phyloP scores from a whole-genome alignment of 108 stramenopile species.

The Nannochloropsis granulata region DNA sequence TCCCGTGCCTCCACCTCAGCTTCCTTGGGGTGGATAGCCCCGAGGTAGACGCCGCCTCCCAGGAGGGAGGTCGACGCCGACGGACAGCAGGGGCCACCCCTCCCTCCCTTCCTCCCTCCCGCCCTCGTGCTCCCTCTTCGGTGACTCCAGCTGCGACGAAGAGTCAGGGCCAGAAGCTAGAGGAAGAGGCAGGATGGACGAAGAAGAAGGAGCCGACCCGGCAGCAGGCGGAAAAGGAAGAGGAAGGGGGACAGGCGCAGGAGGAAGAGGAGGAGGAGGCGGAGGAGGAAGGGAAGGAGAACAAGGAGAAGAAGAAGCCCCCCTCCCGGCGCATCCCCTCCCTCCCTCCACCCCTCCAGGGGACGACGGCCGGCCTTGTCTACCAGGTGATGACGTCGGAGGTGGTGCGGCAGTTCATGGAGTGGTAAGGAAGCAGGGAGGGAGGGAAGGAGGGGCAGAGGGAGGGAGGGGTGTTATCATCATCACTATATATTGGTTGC shows the following conservation, averaged over 20 bases:
- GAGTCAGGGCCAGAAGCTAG: neutral
- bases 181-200: neutral
- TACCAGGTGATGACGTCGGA: neutral
- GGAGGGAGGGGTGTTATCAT: neutral
- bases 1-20: neutral
- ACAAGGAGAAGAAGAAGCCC: neutral
- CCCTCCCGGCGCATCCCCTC: too few species aligned
- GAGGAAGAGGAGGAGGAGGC: neutral
- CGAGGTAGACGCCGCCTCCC: neutral
- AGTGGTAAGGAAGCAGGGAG: neutral
- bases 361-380: too few species aligned
- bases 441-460: neutral
- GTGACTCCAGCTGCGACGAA: neutral
- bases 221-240: neutral
- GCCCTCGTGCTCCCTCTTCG: neutral
- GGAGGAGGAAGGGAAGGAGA: neutral
- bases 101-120: neutral
- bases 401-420: neutral
- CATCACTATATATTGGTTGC: neutral
- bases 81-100: neutral
- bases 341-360: too few species aligned
- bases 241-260: neutral
- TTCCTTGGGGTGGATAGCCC: neutral
- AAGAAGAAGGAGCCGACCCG: neutral
- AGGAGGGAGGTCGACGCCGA: too few species aligned